Percentiles rank a stretch among this genome's conserved stretches.
Evolutionary conservation across 768 basidiomycete species (phyloP).

Genomic region (Russula abietina): DNA sequence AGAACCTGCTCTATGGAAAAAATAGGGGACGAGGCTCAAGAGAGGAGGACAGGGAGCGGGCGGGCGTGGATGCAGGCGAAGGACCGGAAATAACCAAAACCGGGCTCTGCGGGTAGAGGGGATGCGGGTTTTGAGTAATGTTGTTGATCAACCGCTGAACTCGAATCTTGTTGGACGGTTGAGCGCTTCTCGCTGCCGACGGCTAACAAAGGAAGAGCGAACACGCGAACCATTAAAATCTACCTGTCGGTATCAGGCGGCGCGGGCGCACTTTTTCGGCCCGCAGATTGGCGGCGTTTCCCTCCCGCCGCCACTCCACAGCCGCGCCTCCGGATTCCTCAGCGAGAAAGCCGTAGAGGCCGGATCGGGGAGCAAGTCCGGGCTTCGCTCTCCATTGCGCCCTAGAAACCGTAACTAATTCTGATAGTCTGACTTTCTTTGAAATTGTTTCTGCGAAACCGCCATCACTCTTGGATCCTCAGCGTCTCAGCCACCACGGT

Average conservation of each 20-base stretch:
- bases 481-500: neutral
- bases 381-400: neutral
- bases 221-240: slow-evolving; percentile 11
- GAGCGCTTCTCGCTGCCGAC: slow-evolving; percentile 20
- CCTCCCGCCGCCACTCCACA: slow-evolving; percentile 1
- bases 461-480: neutral
- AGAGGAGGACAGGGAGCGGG: slow-evolving; percentile 8
- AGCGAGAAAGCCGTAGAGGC: slow-evolving; percentile 1
- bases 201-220: slow-evolving; percentile 19
- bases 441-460: too few species aligned
- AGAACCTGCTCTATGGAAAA: slow-evolving; percentile 21
- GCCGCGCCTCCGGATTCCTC: neutral
- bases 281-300: slow-evolving; percentile 16
- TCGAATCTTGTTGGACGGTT: slow-evolving; percentile 23
- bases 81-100: slow-evolving; percentile 11
- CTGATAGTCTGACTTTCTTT: neutral
- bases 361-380: neutral
- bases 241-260: slow-evolving; percentile 19
- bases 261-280: slow-evolving; percentile 8
- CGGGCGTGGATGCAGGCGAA: neutral
- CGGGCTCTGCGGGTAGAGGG: neutral
- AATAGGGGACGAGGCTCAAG: slow-evolving; percentile 12
- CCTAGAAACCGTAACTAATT: neutral
- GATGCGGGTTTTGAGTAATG: slow-evolving; percentile 16
- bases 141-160: slow-evolving; percentile 23